Base-by-base conservation (phyloP, 2,329 filamentous ascomycete species). In the Fusarium sp. region DNA sequence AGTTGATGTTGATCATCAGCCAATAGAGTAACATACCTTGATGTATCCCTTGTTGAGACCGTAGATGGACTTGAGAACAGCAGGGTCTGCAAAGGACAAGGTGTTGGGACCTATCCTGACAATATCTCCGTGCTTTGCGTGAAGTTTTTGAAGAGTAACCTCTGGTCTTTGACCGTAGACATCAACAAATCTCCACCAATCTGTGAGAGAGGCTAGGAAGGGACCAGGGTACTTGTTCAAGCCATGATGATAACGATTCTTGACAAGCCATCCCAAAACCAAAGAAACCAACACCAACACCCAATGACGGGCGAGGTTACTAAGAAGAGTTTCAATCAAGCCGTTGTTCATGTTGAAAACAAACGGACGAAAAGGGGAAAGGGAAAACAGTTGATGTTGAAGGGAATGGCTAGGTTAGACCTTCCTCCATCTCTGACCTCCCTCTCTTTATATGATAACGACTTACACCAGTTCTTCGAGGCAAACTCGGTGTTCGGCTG, bases 31-130 rank as follows among this genome's bases (percentile, higher is more conserved):
- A 56, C 20, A 56, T 81, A 93, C 93, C 89, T 96, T 96, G 56
- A 89, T 84, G 75, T 94, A 93, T 0, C 93, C 93, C 81, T 95
- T 95, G 80, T 95, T 96, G 49, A 96, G 82, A 0, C 93, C 93
- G 80, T 96, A 97, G 51, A 96, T 95, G 12, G 85, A 84, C 82
- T 93, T 93, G 74, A 96, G 85, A 0, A 93, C 92, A 67, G 88
- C 89, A 0, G 94, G 93, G 73, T 94, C 89, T 4, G 92, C 88
- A 77, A 96, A 94, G 0, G 92, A 94, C 1, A 96, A 82, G 0
- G 85, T 85, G 71, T 95, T 95, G 1, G 94, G 94, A 0, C 93
- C 94, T 5, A 95, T 82, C 2, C 94, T 88, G 2, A 96, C 92
- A 4, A 96, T 86, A 77, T 93, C 89, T 55, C 94, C 94, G 82